A percentile compares a stretch with the other conserved stretches of the same genome.
Evolutionary conservation across 2,329 filamentous ascomycete species (phyloP).

Genomic region (Capronia coronata): DNA sequence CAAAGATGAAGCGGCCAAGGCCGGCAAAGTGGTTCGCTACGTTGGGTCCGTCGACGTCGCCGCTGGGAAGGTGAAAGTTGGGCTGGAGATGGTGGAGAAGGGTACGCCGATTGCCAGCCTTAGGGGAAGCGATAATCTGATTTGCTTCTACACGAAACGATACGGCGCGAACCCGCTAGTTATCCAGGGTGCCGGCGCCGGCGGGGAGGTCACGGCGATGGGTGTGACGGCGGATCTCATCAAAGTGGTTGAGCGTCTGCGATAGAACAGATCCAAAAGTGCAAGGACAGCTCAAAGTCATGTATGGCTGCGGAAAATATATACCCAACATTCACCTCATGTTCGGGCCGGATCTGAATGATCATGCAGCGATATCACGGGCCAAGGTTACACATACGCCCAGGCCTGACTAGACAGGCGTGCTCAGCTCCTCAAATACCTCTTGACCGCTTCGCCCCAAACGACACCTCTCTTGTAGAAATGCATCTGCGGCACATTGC

Average conservation of each 20-base stretch:
- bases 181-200: conserved; percentile 88
- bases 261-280: conserved; percentile 32
- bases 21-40: conserved; percentile 88
- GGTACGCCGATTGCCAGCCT: conserved; percentile 87
- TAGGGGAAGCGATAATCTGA: conserved; percentile 98
- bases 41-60: conserved; percentile 86
- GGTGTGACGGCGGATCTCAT: conserved; percentile 89
- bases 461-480: conserved; percentile 53
- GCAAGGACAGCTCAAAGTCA: neutral
- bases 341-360: neutral
- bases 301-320: neutral
- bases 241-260: conserved; percentile 73
- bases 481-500: conserved; percentile 52
- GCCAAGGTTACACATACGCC: neutral
- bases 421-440: conserved; percentile 33
- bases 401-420: neutral
- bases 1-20: conserved; percentile 75
- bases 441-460: conserved; percentile 52
- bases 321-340: neutral
- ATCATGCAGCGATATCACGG: neutral
- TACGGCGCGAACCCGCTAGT: conserved; percentile 89
- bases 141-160: conserved; percentile 94
- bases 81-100: conserved; percentile 79
- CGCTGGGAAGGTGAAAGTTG: conserved; percentile 79
- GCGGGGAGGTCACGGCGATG: conserved; percentile 95